Evolutionary conservation across 495 filamentous ascomycete species (phyloP).

Genomic region (Annulohypoxylon stygium): DNA sequence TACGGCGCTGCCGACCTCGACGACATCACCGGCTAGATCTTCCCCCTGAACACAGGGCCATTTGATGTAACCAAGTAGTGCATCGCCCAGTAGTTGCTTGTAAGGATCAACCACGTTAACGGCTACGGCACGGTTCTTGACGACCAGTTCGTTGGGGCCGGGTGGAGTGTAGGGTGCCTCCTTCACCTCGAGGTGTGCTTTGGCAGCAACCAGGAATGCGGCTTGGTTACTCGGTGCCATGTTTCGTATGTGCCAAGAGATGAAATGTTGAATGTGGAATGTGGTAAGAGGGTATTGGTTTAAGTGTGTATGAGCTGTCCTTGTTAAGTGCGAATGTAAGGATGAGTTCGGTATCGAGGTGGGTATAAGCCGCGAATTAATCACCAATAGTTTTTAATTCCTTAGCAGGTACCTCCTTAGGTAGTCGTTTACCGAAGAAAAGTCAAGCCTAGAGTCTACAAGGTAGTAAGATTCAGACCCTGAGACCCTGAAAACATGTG

Average conservation of each 20-base stretch:
- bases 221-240: slow-evolving; percentile 37
- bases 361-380: slow-evolving; percentile 8
- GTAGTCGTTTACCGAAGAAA: not conserved
- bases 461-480: not conserved
- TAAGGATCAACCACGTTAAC: slow-evolving; percentile 58
- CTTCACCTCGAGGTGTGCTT: slow-evolving; percentile 15
- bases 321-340: not conserved
- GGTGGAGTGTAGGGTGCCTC: slow-evolving; percentile 31
- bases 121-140: slow-evolving; percentile 49
- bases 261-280: not conserved
- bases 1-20: slow-evolving; percentile 57
- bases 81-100: slow-evolving; percentile 50
- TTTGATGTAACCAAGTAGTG: slow-evolving; percentile 55
- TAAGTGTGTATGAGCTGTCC: not conserved
- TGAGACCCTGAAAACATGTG: not conserved
- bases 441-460: not conserved
- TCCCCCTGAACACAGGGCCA: slow-evolving; percentile 55
- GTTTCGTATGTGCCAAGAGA: slow-evolving; percentile 34
- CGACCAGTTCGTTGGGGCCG: slow-evolving; percentile 30
- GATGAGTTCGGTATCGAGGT: slow-evolving; percentile 6
- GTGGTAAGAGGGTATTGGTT: slow-evolving; percentile 2
- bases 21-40: slow-evolving; percentile 64
- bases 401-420: not conserved
- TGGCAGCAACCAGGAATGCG: slow-evolving; percentile 20
- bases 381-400: not conserved